A percentile compares a stretch with the other conserved stretches of the same genome.
Evolutionary conservation across 371 early-diverging fungal genomes (phyloP).

Genomic region (Catenaria anguillulae): DNA sequence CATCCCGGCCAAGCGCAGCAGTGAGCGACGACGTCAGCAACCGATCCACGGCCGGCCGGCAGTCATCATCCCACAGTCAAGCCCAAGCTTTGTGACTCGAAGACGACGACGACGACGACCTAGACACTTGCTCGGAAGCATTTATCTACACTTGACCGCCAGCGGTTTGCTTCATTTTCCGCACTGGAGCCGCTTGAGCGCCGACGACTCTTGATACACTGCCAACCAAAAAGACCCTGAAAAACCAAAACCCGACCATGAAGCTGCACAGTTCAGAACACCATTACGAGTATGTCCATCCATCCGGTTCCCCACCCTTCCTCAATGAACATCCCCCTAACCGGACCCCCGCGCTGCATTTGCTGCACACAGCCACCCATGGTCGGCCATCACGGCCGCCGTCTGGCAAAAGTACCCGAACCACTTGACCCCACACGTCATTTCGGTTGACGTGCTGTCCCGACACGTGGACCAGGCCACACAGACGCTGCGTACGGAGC

Average conservation of each 20-base stretch:
- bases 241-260: not conserved
- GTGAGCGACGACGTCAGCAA: too few relatives aligned
- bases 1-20: too few relatives aligned
- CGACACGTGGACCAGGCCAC: slow-evolving; percentile 64
- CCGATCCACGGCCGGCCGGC: too few relatives aligned
- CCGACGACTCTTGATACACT: too few relatives aligned
- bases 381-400: slow-evolving; percentile 75
- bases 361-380: slow-evolving; percentile 38
- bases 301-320: not conserved
- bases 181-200: too few relatives aligned
- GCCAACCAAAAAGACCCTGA: too few relatives aligned
- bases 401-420: slow-evolving; percentile 96
- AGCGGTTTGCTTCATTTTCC: too few relatives aligned
- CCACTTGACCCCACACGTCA: slow-evolving; percentile 73
- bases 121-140: too few relatives aligned
- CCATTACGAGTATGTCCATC: not conserved
- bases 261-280: not conserved
- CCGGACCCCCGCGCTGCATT: not conserved
- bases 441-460: slow-evolving; percentile 74
- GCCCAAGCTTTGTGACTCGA: too few relatives aligned
- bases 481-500: slow-evolving; percentile 71
- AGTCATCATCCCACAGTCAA: too few relatives aligned
- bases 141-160: too few relatives aligned
- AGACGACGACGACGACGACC: too few relatives aligned
- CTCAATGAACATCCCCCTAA: not conserved